Conservation (phyloP, 2,329 filamentous ascomycete genomes). For the Onygenales sp. region DNA sequence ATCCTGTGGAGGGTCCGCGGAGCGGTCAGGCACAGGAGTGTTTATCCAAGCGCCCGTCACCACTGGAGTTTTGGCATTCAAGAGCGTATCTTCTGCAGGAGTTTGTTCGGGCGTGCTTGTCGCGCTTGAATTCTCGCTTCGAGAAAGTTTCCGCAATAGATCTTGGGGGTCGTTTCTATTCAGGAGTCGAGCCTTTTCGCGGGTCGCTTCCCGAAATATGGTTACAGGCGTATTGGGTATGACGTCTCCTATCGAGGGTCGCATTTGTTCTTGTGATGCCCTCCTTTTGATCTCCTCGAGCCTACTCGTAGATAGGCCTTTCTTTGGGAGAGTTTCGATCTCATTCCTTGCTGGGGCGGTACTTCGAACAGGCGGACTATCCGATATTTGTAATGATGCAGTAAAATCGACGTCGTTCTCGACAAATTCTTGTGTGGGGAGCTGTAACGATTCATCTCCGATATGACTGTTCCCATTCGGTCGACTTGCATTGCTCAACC, state of each 20-base stretch:
- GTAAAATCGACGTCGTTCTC: conserved; percentile 21
- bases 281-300: conserved; percentile 9
- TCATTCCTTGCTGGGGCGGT: conserved; percentile 17
- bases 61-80: conserved; percentile 35
- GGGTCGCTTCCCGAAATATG: conserved; percentile 24
- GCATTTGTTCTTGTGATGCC: conserved; percentile 9
- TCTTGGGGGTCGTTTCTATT: conserved; percentile 29
- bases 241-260: conserved; percentile 15
- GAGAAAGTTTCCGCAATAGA: conserved; percentile 33
- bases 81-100: conserved; percentile 17
- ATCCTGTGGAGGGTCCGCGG: conserved; percentile 15
- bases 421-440: conserved; percentile 11
- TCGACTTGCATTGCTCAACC: conserved; percentile 24
- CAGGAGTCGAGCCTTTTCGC: conserved; percentile 19
- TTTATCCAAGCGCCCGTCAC: conserved; percentile 39
- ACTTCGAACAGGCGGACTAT: conserved; percentile 21
- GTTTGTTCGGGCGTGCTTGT: conserved; percentile 28
- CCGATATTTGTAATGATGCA: conserved; percentile 20
- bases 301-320: conserved; percentile 13
- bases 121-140: conserved; percentile 26
- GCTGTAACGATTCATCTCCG: conserved; percentile 12
- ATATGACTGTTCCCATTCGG: conserved; percentile 11
- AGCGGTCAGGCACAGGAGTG: conserved; percentile 34
- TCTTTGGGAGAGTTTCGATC: conserved; percentile 12
- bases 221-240: conserved; percentile 31